Evolutionary conservation across 768 basidiomycete species (phyloP).

Genomic region (Coprinellus micaceus): DNA sequence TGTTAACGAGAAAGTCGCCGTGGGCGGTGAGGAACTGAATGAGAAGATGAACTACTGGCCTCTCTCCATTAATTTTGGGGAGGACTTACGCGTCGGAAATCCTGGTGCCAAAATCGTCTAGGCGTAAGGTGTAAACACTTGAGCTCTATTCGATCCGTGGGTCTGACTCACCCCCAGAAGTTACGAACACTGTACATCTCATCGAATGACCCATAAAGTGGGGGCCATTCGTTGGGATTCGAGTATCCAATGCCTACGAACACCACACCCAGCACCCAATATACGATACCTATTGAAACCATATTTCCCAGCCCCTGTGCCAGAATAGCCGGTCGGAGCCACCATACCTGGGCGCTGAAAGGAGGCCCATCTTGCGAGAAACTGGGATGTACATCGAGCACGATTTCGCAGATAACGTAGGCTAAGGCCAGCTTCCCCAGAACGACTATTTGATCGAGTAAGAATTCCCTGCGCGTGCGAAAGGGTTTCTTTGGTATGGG

Average conservation of each 20-base stretch:
- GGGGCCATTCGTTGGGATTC: slow-evolving; percentile 33
- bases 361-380: neutral
- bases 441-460: no score
- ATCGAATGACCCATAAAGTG: slow-evolving; percentile 27
- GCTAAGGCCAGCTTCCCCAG: no score
- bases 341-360: neutral
- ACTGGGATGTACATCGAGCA: neutral
- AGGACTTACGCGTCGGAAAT: slow-evolving; percentile 29
- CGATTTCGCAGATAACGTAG: no score
- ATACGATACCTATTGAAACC: neutral
- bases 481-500: neutral
- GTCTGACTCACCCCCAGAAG: slow-evolving; percentile 36
- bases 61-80: no score
- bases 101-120: slow-evolving; percentile 33
- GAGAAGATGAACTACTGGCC: neutral
- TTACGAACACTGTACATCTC: slow-evolving; percentile 37
- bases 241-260: no score
- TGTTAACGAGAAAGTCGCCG: slow-evolving; percentile 21
- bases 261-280: neutral
- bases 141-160: no score
- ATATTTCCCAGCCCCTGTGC: neutral
- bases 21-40: slow-evolving; percentile 23
- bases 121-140: no score
- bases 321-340: neutral
- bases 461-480: no score